A percentile compares a stretch with the other conserved stretches of the same genome.
Conservation (phyloP, 805 yeast genomes). For the Candida endomychidarum region DNA sequence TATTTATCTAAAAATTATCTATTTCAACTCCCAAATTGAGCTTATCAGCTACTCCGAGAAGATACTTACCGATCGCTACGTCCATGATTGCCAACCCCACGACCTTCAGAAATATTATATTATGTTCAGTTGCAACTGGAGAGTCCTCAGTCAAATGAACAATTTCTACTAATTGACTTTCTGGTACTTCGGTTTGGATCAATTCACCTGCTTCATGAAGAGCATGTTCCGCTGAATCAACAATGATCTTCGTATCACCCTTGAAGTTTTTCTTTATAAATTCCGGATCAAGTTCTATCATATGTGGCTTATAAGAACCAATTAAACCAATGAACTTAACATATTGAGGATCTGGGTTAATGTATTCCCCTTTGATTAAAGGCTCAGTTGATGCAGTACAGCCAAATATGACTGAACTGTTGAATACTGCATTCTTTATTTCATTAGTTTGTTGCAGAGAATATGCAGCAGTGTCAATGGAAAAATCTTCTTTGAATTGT, state of each 20-base stretch:
- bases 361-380: slow-evolving; percentile 33
- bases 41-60: not conserved
- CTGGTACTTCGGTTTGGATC: slow-evolving; percentile 41
- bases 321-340: slow-evolving; percentile 52
- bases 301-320: slow-evolving; percentile 67
- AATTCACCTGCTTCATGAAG: slow-evolving; percentile 66
- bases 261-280: slow-evolving; percentile 33
- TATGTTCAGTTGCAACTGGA: slow-evolving; percentile 14
- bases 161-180: slow-evolving; percentile 46
- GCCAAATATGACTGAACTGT: slow-evolving; percentile 53
- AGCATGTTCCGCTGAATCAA: slow-evolving; percentile 59
- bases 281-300: slow-evolving; percentile 58
- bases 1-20: not conserved
- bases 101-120: slow-evolving; percentile 49
- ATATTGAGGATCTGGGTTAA: slow-evolving; percentile 26
- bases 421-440: slow-evolving; percentile 18
- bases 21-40: not conserved
- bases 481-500: slow-evolving; percentile 26
- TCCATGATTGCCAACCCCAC: slow-evolving; percentile 71
- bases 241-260: slow-evolving; percentile 48
- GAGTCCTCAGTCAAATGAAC: slow-evolving; percentile 33
- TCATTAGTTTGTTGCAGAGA: not conserved
- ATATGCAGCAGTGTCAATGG: slow-evolving; percentile 10
- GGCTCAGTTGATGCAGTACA: slow-evolving; percentile 60
- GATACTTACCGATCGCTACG: slow-evolving; percentile 45